These are phyloP conservation scores for Paxillus involutus DNA, from an alignment of 768 basidiomycete genomes.

Conservation along the genomic window DNA sequence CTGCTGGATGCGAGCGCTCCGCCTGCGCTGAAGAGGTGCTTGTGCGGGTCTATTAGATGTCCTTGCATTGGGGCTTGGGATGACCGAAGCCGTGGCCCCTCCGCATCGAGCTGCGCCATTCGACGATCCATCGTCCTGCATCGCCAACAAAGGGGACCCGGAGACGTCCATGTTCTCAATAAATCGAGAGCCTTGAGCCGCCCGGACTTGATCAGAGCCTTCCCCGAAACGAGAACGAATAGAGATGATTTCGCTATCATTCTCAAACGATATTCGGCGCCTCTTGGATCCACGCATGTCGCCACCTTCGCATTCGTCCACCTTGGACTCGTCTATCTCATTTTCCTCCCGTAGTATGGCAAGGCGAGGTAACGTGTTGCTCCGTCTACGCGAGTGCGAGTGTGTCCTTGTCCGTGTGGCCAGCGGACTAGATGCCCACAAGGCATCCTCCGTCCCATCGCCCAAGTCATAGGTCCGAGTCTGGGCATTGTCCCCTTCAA, in stretches of 20 bases:
- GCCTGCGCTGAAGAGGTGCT: constrained; percentile 11
- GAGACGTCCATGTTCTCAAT: constrained; percentile 28
- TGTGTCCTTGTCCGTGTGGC: constrained; percentile 16
- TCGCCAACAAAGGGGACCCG: constrained; percentile 20
- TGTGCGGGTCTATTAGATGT: background rate
- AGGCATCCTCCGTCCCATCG: constrained; percentile 15
- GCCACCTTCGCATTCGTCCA: constrained; percentile 3
- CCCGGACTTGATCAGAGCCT: background rate
- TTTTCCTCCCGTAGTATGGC: constrained; percentile 28
- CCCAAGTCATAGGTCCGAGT: constrained; percentile 3
- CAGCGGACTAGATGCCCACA: constrained; percentile 27
- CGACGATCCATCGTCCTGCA: background rate
- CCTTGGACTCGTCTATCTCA: constrained; percentile 17
- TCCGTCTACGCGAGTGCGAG: constrained; percentile 6
- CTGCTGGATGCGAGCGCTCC: constrained; percentile 24
- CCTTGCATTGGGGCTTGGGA: background rate
- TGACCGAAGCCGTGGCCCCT: background rate
- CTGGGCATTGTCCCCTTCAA: background rate
- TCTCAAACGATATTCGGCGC: constrained; percentile 9
- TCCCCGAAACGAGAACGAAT: background rate
- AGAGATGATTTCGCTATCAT: background rate
- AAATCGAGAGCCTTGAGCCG: constrained; percentile 14
- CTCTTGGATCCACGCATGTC: constrained; percentile 22
- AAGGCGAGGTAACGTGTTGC: constrained; percentile 10
- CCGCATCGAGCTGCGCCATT: background rate